These are phyloP conservation scores for Aspergillus quadrilineatus DNA, from an alignment of 2,329 filamentous ascomycete species.

Conservation along the genomic window DNA sequence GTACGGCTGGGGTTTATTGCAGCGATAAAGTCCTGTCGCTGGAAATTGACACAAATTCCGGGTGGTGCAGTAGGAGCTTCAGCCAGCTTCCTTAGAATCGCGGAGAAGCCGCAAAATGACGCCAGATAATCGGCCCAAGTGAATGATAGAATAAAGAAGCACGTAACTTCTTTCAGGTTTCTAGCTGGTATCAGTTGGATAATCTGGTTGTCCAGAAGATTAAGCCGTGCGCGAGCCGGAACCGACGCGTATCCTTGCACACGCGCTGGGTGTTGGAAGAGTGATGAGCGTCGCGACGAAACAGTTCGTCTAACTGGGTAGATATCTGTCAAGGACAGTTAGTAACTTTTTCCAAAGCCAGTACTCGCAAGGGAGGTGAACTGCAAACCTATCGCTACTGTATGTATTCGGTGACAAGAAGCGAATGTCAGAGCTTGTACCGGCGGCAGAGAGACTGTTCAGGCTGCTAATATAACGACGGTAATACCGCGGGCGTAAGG, in stretches of 20 bases:
- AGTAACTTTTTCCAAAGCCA: not conserved
- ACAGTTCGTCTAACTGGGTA: not conserved
- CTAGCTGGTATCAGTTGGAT: not conserved
- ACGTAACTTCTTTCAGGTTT: not conserved
- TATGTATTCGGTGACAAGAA: not conserved
- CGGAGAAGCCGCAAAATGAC: slow-evolving; percentile 12
- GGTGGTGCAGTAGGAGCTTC: slow-evolving; percentile 7
- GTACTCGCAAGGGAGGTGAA: not conserved
- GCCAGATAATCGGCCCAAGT: not conserved
- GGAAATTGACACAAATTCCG: slow-evolving; percentile 7
- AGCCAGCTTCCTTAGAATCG: slow-evolving; percentile 7
- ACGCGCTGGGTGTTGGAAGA: not conserved
- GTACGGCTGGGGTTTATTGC: not conserved
- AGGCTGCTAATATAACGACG: not conserved
- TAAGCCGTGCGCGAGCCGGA: not conserved
- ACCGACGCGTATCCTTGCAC: slow-evolving; percentile 1
- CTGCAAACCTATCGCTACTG: slow-evolving; percentile 16
- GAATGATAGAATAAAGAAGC: not conserved
- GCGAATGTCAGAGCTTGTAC: not conserved
- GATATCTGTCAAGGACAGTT: not conserved
- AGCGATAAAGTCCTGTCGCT: slow-evolving; percentile 1
- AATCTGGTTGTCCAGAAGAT: not conserved
- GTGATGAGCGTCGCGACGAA: not conserved
- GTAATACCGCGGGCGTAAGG: not conserved
- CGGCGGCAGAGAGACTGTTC: not conserved